Base-by-base conservation (phyloP, 1,284 basidiomycete genomes). In the Coniophora puteana region DNA sequence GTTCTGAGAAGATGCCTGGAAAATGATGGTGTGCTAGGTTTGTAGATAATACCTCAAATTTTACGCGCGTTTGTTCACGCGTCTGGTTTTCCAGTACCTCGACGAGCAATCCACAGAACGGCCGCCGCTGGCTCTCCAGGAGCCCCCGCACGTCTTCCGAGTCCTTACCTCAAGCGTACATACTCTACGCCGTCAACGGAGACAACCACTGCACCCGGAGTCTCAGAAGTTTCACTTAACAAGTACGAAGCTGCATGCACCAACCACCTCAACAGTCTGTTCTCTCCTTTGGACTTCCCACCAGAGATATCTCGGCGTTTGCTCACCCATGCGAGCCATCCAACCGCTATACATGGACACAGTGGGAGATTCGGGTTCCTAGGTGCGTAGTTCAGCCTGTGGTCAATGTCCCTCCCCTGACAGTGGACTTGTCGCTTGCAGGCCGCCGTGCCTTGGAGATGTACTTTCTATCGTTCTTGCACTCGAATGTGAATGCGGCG, bases 251-350 rank as follows among this genome's bases (percentile, higher is more conserved):
- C 27, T 7, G 26, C 14, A 23, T 18, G 32, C 37, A 11, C 14
- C 6, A 14, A 70, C 29, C 79, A 88, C 54, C 63, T 88, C n/a
- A 68, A 76, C 51, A 59, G 65, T 22, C 59, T 84, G 24, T 86
- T 90, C 52, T 63, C 72, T 8, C 74, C 81, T 16, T 65, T 90
- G 38, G 65, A 76, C 38, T 90, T 90, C 57, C 76, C 83, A 6
- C 66, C 69, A 7, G 80, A 85, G 48, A 68, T 88, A 27, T 81
- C 85, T 6, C 68, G 70, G 49, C 76, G 86, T 45, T 72, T 87
- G 52, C 65, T 90, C 47, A 90, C 87, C 3, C 87, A 90, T 57
- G 69, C 70, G 5, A 87, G 83, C 62, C 86, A 87, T 58, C 71
- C 68, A 36, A 69, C 75, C 44, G 78, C 82, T 22, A 56, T 67